Evolutionary conservation across 352 stramenopile species (phyloP).

Genomic region (Phytopythium montanum): DNA sequence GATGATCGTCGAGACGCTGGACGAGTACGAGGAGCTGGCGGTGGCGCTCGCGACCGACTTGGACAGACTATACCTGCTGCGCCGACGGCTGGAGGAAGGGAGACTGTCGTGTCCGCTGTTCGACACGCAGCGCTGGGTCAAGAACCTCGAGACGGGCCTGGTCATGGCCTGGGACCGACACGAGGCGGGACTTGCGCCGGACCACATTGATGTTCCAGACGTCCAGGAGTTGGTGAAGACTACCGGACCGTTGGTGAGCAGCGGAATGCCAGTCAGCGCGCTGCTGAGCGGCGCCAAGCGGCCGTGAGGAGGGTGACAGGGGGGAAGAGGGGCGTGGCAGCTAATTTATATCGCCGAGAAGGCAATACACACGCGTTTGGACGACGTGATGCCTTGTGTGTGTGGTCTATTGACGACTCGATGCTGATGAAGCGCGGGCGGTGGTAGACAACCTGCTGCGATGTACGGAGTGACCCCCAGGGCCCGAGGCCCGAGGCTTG

Average conservation of each 20-base stretch:
- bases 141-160: slow-evolving; percentile 84
- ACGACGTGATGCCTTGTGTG: background rate
- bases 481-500: too few relatives aligned
- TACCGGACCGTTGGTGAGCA: slow-evolving; percentile 12
- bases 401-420: background rate
- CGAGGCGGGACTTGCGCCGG: slow-evolving; percentile 52
- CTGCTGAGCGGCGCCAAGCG: slow-evolving; percentile 13
- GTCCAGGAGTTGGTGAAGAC: slow-evolving; percentile 35
- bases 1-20: slow-evolving; percentile 65
- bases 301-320: background rate
- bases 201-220: slow-evolving; percentile 84
- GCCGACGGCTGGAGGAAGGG: slow-evolving; percentile 65
- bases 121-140: slow-evolving; percentile 73
- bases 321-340: background rate
- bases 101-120: slow-evolving; percentile 72
- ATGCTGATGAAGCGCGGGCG: background rate
- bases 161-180: slow-evolving; percentile 67
- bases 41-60: slow-evolving; percentile 87
- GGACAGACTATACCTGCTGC: slow-evolving; percentile 76
- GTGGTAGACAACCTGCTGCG: background rate
- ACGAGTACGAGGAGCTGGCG: slow-evolving; percentile 91
- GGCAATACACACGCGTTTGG: background rate
- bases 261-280: slow-evolving; percentile 30
- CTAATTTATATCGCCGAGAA: slow-evolving; percentile 8
- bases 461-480: background rate